These are phyloP conservation scores for Chlamydomonas urium DNA, from an alignment of 139 green algal genomes.

Conservation along the genomic window DNA sequence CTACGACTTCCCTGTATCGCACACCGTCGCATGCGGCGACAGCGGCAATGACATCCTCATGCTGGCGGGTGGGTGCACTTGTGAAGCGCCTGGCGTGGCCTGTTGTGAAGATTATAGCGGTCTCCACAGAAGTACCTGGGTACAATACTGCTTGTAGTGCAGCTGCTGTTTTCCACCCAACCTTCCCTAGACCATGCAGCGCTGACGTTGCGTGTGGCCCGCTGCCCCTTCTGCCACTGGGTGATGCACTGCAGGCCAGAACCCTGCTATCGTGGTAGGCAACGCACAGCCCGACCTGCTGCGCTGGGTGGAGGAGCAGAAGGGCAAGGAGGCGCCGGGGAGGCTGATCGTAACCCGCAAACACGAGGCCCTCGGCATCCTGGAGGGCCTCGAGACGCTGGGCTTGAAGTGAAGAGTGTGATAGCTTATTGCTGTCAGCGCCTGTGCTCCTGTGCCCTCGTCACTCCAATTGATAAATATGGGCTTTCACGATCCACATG, in stretches of 20 bases:
- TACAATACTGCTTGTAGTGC: not conserved
- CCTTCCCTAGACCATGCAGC: too few relatives aligned
- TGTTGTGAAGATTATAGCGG: conserved; percentile 1
- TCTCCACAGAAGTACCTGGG: not conserved
- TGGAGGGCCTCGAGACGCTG: conserved; percentile 66
- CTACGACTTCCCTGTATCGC: conserved; percentile 51
- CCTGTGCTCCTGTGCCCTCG: too few relatives aligned
- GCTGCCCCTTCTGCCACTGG: too few relatives aligned
- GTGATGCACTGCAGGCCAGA: conserved; percentile 33
- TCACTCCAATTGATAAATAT: too few relatives aligned
- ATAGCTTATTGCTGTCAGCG: too few relatives aligned
- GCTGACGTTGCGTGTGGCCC: too few relatives aligned
- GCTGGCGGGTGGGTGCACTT: conserved; percentile 62
- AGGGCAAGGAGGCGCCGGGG: not conserved
- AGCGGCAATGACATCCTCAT: conserved; percentile 92
- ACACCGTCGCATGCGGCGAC: conserved; percentile 86
- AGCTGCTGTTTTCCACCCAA: too few relatives aligned
- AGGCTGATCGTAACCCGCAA: conserved; percentile 4
- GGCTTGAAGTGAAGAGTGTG: conserved; percentile 52
- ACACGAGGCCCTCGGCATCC: conserved; percentile 62
- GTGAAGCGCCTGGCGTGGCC: conserved; percentile 6
- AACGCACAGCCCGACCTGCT: conserved; percentile 77
- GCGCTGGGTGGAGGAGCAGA: conserved; percentile 45
- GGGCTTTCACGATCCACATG: too few relatives aligned
- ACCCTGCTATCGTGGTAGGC: conserved; percentile 68